Percentiles rank a stretch among this genome's conserved stretches.
Evolutionary conservation across 345 rosid species (phyloP).

Genomic region (Corchorus capsularis): DNA sequence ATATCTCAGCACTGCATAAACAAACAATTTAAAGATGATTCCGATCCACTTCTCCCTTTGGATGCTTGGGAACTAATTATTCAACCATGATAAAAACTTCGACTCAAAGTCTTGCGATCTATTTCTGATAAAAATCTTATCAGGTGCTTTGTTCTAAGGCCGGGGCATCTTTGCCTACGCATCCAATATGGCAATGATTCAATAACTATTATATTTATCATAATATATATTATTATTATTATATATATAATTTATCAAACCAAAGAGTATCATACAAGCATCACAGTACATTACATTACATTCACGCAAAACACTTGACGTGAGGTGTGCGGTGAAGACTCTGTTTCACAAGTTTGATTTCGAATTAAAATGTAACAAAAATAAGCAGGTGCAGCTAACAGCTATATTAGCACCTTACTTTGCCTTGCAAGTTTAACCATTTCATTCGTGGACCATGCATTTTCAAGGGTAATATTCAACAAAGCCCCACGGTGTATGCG

Average conservation of each 20-base stretch:
- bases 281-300: neutral
- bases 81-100: neutral
- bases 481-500: neutral
- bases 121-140: neutral
- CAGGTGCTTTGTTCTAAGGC: neutral
- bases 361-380: neutral
- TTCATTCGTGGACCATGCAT: neutral
- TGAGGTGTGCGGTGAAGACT: neutral
- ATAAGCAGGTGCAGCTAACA: slow-evolving; percentile 21
- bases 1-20: neutral
- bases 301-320: neutral
- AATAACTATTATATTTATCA: neutral
- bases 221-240: too few species aligned
- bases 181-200: neutral
- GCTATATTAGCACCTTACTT: neutral
- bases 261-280: neutral
- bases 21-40: neutral
- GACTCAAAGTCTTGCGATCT: neutral
- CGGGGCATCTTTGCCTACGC: neutral
- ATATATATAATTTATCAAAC: too few species aligned
- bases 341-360: neutral
- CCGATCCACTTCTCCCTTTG: neutral
- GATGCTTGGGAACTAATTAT: neutral
- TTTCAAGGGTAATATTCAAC: neutral
- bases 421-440: slow-evolving; percentile 23